Evolutionary conservation across 441 rosid genomes (phyloP), one percentile per base, ranked within the genome.

Genomic region (Euphorbia celastroides): DNA sequence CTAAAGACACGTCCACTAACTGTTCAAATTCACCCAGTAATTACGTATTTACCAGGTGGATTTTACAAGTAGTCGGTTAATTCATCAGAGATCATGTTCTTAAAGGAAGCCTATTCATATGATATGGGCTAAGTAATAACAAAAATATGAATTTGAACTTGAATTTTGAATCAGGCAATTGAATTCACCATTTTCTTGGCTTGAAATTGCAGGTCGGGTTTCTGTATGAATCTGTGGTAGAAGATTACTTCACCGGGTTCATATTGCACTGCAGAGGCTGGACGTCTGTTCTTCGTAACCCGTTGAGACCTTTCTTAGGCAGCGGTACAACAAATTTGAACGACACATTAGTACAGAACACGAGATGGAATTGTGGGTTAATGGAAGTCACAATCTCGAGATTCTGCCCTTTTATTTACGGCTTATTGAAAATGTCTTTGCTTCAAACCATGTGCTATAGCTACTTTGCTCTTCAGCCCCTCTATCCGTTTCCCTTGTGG

Each of bases 191-290:
- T 17, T 20, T 60, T 83, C 82, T 26, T n/a, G 60, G 0, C 48
- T 67, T 67, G 67, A 79, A 30, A 25, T 34, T 34, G 6, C 64
- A 80, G 86, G 71, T 79, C 7, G 80, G 89, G 1, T 81, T 75
- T 41, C 7, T 63, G 56, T 79, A 85, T 52, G 6, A 64, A 14
- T 74, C 75, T n/a, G 70, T 82, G 13, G 27, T 68, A 1, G 89
- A 85, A 70, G 89, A 84, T 72, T 70, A 26, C 58, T 75, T 82
- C 34, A 84, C 86, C 0, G 74, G 84, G 54, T 72, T 79, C 25
- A 72, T 16, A 7, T 30, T 80, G 46, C 85, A 80, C 41, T 67
- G 81, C 56, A 67, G 60, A 56, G 80, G 87, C 5, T 77, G 83
- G 83, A 80, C 31, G 38, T 82, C 87, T 0, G 69, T 73, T 8